Evolutionary conservation across 371 early-diverging fungal species (phyloP).

Genomic region (Vairimorpha ceranae): DNA sequence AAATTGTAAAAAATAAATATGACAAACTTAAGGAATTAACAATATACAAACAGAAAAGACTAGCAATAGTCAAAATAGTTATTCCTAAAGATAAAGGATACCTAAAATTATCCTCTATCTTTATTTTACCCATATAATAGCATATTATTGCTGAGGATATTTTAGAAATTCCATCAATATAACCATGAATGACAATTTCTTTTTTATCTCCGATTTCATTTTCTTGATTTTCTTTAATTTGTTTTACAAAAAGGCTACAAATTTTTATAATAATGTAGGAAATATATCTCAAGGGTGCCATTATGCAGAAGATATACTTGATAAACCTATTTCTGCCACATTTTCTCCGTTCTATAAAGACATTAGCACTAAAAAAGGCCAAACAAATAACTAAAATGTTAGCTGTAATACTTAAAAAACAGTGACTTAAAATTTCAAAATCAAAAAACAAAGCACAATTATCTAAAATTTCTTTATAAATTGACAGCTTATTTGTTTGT

Average conservation of each 20-base stretch:
- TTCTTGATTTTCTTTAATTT: slow-evolving; percentile 6
- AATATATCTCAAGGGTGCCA: slow-evolving; percentile 41
- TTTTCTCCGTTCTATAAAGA: slow-evolving; percentile 54
- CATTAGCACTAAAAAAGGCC: slow-evolving; percentile 47
- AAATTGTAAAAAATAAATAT: slow-evolving; percentile 35
- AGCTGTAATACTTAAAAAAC: slow-evolving; percentile 21
- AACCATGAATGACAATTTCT: slow-evolving; percentile 39
- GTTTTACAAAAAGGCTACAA: slow-evolving; percentile 1
- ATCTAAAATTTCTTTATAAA: not conserved
- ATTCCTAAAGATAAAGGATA: not conserved
- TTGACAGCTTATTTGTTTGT: not conserved
- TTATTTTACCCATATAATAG: slow-evolving; percentile 7
- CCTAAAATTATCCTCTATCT: not conserved
- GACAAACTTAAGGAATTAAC: slow-evolving; percentile 17
- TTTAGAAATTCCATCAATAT: slow-evolving; percentile 44
- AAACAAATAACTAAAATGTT: slow-evolving; percentile 50
- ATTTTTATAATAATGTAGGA: slow-evolving; percentile 35
- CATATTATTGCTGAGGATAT: slow-evolving; percentile 16
- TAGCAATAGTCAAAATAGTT: not conserved
- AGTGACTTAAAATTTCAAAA: not conserved
- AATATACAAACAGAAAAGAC: not conserved
- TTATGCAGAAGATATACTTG: slow-evolving; percentile 28
- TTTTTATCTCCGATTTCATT: slow-evolving; percentile 11
- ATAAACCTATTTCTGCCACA: not conserved
- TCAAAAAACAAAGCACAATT: not conserved